Conservation (phyloP, 148 eudicot genomes). For the Selenicereus undatus region DNA sequence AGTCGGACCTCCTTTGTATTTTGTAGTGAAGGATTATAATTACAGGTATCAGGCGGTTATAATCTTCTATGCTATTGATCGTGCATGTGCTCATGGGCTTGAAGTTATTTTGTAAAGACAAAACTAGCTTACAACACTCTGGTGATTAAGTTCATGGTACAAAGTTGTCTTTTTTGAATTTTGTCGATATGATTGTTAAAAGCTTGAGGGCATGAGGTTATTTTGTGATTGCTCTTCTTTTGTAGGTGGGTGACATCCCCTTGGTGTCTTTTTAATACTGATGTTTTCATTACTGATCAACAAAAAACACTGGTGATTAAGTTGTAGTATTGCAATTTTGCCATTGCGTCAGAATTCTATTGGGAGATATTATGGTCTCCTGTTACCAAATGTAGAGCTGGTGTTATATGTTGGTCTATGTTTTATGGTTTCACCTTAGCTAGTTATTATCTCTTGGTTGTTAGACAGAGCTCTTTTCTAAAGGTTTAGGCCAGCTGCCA, state of each 20-base stretch:
- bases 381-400: not conserved
- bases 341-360: not conserved
- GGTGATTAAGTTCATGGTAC: not conserved
- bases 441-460: not conserved
- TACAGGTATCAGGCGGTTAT: conserved; percentile 44
- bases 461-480: not conserved
- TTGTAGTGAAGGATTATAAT: conserved; percentile 65
- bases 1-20: conserved; percentile 72
- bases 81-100: conserved; percentile 2
- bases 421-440: not conserved
- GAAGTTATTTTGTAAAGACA: not conserved
- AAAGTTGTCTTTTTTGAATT: no score
- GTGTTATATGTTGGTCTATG: not conserved
- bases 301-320: no score
- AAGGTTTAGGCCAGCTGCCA: not conserved
- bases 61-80: not conserved
- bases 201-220: no score
- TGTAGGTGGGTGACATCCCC: no score
- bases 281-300: no score
- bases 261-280: no score
- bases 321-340: not conserved
- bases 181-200: no score
- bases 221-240: no score
- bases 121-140: not conserved
- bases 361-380: not conserved